Evolutionary conservation across 176 grass and related monocot species (phyloP).

Genomic region (Triticum monococcum): DNA sequence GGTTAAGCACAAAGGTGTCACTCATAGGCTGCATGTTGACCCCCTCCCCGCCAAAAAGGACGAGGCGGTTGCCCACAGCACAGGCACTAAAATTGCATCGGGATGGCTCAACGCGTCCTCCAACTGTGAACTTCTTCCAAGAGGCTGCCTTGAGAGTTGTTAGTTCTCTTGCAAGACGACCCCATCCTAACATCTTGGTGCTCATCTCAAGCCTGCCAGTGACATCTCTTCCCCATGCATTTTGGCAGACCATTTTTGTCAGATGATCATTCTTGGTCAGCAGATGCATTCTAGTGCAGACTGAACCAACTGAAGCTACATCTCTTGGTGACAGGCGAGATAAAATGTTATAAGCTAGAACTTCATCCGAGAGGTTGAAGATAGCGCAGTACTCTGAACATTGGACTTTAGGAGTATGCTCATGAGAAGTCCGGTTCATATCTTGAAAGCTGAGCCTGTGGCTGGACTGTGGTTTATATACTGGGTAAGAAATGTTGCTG

Average conservation of each 20-base stretch:
- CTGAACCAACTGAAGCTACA: constrained; percentile 91
- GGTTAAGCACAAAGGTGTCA: constrained; percentile 95
- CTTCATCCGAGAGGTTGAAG: constrained; percentile 90
- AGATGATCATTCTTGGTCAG: constrained; percentile 88
- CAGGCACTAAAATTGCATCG: constrained; percentile 97
- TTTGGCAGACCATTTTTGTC: constrained; percentile 92
- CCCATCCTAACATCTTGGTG: constrained; percentile 82
- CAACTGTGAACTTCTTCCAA: constrained; percentile 94
- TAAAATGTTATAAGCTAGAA: constrained; percentile 90
- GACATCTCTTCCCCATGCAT: constrained; percentile 90
- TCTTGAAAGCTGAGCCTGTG: constrained; percentile 40
- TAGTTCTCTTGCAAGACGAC: constrained; percentile 90
- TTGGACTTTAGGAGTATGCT: constrained; percentile 30
- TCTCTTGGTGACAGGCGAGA: constrained; percentile 77
- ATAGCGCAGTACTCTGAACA: constrained; percentile 60
- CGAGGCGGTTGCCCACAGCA: constrained; percentile 80
- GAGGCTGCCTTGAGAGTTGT: constrained; percentile 94
- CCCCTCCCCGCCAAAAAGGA: constrained; percentile 95
- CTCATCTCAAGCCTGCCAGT: constrained; percentile 80
- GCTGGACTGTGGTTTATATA: constrained; percentile 54
- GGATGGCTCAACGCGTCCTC: constrained; percentile 87
- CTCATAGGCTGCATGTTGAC: constrained; percentile 97
- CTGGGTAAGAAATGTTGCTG: constrained; percentile 70
- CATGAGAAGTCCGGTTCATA: constrained; percentile 18
- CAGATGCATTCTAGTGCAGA: constrained; percentile 72